Base-by-base conservation (phyloP, 805 yeast genomes). In the Brettanomyces anomalus region DNA sequence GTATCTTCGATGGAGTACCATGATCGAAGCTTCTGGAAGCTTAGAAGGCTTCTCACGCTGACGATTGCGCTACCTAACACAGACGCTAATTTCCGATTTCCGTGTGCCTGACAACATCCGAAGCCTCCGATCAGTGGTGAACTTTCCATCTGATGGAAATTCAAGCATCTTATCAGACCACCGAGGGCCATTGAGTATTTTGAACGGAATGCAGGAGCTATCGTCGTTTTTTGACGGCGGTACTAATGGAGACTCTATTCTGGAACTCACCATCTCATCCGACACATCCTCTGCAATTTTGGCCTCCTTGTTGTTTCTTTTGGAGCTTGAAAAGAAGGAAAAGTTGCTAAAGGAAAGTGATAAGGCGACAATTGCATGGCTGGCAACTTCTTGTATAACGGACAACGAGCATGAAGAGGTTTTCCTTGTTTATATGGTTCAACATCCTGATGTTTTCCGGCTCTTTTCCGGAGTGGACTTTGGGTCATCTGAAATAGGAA, bases 31-130 rank as follows among this genome's bases (percentile, higher is more conserved):
- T 19, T 34, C 38, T 14, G 31, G 19, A 52, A 43, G 28, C 42
- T 60, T 24, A 57, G 52, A 20, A 49, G 50, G 21, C 39, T 46
- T 4, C 51, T 55, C 17, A 36, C 41, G 2, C 32, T 58, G n/a
- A 16, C 59, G 20, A 35, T 52, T 5, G 40, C 54, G 4, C 48
- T 59, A 43, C 30, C 37, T 58, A 35, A 49, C 52, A 37, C 42
- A 44, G 5, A 14, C 31, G 7, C 7, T 36, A 14, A 17, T 28
- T 11, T 2, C 39, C n/a, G 24, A 11, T 14, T 36, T 21, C 31
- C 10, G 16, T 6, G 14, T 14, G 11, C 16, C n/a, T n/a, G 16
- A 36, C n/a, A 36, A 36, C 24, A 36, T 36, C 14, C 3, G 17
- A 7, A 11, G 20, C 2, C 31, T 36, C 17, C 33, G 30, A 40